Percentiles rank a stretch among this genome's conserved stretches.
These are phyloP conservation scores for Globisporangium spinosum DNA, from an alignment of 352 stramenopile genomes.

Conservation along the genomic window DNA sequence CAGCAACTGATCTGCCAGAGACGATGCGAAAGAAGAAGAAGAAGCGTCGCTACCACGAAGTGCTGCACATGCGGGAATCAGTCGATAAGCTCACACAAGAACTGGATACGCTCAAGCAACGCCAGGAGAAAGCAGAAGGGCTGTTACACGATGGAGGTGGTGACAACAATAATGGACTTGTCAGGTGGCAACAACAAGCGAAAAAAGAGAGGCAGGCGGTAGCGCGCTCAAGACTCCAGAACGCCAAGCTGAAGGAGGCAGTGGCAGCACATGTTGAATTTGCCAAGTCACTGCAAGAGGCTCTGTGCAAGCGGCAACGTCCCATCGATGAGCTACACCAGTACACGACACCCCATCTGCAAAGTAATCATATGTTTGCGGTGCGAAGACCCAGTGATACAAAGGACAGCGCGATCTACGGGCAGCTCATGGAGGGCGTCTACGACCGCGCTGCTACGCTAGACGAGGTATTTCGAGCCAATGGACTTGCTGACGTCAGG, in stretches of 20 bases:
- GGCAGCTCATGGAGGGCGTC: slow-evolving; percentile 21
- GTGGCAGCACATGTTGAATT: slow-evolving; percentile 40
- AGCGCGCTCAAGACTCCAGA: slow-evolving; percentile 35
- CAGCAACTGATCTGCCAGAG: neutral
- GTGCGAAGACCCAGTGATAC: slow-evolving; percentile 3
- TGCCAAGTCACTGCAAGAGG: slow-evolving; percentile 34
- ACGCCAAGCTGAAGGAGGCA: slow-evolving; percentile 37
- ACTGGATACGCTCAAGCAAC: neutral
- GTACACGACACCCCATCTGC: no score
- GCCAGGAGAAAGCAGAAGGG: neutral
- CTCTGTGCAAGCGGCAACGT: slow-evolving; percentile 27
- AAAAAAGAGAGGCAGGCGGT: slow-evolving; percentile 34
- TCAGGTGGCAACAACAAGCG: slow-evolving; percentile 31
- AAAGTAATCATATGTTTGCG: neutral
- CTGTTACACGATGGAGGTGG: no score
- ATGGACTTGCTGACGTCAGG: slow-evolving; percentile 24
- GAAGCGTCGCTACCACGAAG: slow-evolving; percentile 5
- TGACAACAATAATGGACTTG: neutral
- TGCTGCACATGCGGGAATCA: slow-evolving; percentile 2
- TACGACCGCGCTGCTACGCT: slow-evolving; percentile 18
- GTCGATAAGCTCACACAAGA: neutral
- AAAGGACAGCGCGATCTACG: slow-evolving; percentile 25
- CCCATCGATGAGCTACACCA: slow-evolving; percentile 21
- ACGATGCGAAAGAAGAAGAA: neutral
- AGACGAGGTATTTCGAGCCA: slow-evolving; percentile 13